phyloP scores from a whole-genome alignment of 2,329 filamentous ascomycete genomes.

The Clonostachys rhizophaga region DNA sequence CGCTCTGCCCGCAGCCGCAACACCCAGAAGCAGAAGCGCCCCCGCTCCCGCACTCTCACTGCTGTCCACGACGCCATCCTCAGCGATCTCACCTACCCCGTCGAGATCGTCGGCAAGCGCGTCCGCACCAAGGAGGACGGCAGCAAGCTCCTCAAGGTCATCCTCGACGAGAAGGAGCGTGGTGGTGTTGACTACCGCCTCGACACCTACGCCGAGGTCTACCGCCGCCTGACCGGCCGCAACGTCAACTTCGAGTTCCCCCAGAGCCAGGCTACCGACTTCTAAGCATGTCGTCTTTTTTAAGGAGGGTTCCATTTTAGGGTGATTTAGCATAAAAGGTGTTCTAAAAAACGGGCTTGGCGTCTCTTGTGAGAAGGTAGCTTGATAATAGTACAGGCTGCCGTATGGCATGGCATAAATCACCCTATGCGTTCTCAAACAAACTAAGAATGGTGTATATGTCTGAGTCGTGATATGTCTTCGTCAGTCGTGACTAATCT shows the following conservation, averaged over 20 bases:
- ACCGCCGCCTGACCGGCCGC: slow-evolving; percentile 96
- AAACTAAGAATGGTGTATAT: slow-evolving; percentile 6
- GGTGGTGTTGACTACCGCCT: slow-evolving; percentile 99
- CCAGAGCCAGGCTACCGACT: slow-evolving; percentile 45
- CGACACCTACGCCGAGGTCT: slow-evolving; percentile 99
- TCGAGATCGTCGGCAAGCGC: slow-evolving; percentile 99
- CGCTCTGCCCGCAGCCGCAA: slow-evolving; percentile 95
- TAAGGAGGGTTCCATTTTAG: slow-evolving; percentile 1
- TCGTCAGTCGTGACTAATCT: slow-evolving; percentile 53
- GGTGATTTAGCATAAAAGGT: slow-evolving; percentile 9
- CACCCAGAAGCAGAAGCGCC: slow-evolving; percentile 97
- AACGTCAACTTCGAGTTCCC: slow-evolving; percentile 98
- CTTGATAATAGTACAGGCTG: slow-evolving; percentile 42
- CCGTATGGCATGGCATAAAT: slow-evolving; percentile 29
- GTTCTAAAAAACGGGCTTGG: slow-evolving; percentile 40
- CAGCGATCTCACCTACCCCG: slow-evolving; percentile 95
- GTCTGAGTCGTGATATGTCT: not conserved
- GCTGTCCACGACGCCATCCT: slow-evolving; percentile 99
- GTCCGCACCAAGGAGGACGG: slow-evolving; percentile 98
- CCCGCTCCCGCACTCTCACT: slow-evolving; percentile 94
- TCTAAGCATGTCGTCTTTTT: slow-evolving; percentile 7
- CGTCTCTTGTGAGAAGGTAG: slow-evolving; percentile 43
- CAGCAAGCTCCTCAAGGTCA: slow-evolving; percentile 97
- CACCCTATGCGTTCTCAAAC: slow-evolving; percentile 6
- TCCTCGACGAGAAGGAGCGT: slow-evolving; percentile 99